Percentiles rank a stretch among this genome's conserved stretches.
phyloP scores from a whole-genome alignment of 1,139 yeast species.

The Lodderomyces elongisporus region DNA sequence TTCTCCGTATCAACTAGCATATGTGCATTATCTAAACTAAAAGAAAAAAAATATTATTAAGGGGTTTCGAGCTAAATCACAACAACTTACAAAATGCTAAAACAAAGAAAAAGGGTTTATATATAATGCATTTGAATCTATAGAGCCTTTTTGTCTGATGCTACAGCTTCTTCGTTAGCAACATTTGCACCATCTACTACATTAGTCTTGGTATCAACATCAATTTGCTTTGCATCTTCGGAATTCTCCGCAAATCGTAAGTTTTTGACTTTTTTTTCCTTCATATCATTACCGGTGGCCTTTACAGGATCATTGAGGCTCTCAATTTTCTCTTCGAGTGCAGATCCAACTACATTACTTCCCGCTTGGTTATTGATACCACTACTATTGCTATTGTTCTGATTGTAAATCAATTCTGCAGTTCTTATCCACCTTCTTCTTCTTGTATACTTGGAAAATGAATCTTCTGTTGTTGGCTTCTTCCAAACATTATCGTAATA shows the following conservation, averaged over 20 bases:
- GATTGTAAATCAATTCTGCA: constrained; percentile 72
- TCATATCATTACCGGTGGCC: constrained; percentile 7
- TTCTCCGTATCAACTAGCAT: no score
- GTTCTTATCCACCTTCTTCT: constrained; percentile 94
- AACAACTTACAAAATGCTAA: no score
- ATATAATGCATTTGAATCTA: no score
- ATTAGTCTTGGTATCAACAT: constrained; percentile 5
- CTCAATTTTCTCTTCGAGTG: constrained; percentile 12
- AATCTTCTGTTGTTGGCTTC: constrained; percentile 80
- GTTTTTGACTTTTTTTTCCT: constrained; percentile 22
- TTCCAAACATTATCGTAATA: constrained; percentile 94
- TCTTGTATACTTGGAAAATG: constrained; percentile 86
- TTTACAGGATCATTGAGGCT: constrained; percentile 7
- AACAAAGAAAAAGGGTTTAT: no score
- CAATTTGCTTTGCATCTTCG: constrained; percentile 13
- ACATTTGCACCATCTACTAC: neutral
- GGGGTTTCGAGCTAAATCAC: no score
- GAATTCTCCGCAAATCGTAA: constrained; percentile 40
- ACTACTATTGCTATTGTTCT: no score
- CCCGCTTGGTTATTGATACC: constrained; percentile 8
- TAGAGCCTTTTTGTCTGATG: constrained; percentile 11
- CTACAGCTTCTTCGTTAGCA: constrained; percentile 2
- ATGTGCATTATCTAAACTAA: no score
- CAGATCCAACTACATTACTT: constrained; percentile 4
- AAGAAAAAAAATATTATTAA: no score